phyloP scores from a whole-genome alignment of 2,329 filamentous ascomycete genomes.

The Alternaria sp. region DNA sequence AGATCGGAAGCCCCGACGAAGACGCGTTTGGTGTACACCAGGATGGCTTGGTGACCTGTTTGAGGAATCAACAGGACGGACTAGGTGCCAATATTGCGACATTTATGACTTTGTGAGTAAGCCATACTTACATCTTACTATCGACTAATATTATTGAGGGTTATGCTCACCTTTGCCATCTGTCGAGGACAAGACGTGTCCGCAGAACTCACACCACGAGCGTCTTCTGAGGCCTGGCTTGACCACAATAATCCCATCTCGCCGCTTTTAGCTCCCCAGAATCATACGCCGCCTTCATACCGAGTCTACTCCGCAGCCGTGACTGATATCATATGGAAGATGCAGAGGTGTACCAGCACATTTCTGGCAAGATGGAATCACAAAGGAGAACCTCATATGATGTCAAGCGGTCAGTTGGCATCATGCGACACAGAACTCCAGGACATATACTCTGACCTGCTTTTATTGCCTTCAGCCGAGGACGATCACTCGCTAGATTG shows the following conservation, averaged over 20 bases:
- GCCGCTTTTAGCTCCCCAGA: conserved; percentile 32
- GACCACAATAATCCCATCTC: conserved; percentile 26
- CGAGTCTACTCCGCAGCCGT: conserved; percentile 31
- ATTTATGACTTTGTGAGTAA: conserved; percentile 42
- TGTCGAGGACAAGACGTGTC: conserved; percentile 35
- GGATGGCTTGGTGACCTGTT: conserved; percentile 34
- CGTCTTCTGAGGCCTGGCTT: conserved; percentile 7
- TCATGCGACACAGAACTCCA: conserved; percentile 36
- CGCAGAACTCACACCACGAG: conserved; percentile 22
- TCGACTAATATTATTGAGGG: conserved; percentile 19
- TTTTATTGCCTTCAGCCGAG: conserved; percentile 24
- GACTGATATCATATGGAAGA: conserved; percentile 37
- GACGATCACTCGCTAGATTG: conserved; percentile 32
- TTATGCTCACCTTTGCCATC: conserved; percentile 36
- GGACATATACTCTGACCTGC: conserved; percentile 35
- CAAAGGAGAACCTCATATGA: conserved; percentile 9
- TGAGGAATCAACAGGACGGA: conserved; percentile 39
- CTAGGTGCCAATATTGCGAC: conserved; percentile 28
- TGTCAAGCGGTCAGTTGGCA: conserved; percentile 21
- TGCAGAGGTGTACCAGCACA: conserved; percentile 34
- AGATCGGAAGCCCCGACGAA: conserved; percentile 41
- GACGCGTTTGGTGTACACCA: conserved; percentile 43
- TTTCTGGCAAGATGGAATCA: conserved; percentile 34
- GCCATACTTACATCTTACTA: not conserved
- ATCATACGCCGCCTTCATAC: conserved; percentile 27